A percentile compares a stretch with the other conserved stretches of the same genome.
Evolutionary conservation across 1,284 basidiomycete species (phyloP).

Genomic region (Ceratobasidium sp.): DNA sequence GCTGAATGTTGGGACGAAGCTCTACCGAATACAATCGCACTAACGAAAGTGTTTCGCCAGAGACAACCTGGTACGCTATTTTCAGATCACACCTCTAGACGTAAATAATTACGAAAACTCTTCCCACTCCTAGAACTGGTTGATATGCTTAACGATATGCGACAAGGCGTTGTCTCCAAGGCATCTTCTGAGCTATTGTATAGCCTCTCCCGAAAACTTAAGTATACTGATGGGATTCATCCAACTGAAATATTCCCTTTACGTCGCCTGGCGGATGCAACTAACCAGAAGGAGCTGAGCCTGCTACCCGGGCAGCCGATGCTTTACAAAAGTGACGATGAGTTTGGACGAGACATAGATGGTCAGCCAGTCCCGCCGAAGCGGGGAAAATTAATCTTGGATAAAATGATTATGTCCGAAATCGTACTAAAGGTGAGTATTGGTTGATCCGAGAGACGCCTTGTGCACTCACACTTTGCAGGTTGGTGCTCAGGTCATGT

Average conservation of each 20-base stretch:
- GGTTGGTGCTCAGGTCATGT: slow-evolving; percentile 48
- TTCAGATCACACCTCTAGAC: too few relatives aligned
- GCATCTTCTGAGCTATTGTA: slow-evolving; percentile 32
- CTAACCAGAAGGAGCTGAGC: slow-evolving; percentile 42
- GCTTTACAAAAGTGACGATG: slow-evolving; percentile 35
- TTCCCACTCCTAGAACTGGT: slow-evolving; percentile 62
- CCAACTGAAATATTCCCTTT: slow-evolving; percentile 47
- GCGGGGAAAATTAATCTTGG: slow-evolving; percentile 52
- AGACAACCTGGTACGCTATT: slow-evolving; percentile 52
- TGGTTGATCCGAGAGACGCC: neutral
- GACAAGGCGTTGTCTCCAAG: slow-evolving; percentile 36
- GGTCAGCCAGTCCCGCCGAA: slow-evolving; percentile 41
- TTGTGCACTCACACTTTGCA: neutral
- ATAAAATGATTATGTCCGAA: slow-evolving; percentile 51
- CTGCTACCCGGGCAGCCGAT: neutral
- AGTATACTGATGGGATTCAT: slow-evolving; percentile 43
- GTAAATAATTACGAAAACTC: too few relatives aligned
- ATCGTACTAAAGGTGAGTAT: slow-evolving; percentile 5
- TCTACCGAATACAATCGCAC: slow-evolving; percentile 69
- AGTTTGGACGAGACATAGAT: slow-evolving; percentile 54
- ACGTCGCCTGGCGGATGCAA: slow-evolving; percentile 35
- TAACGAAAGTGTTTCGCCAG: slow-evolving; percentile 76
- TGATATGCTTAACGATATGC: slow-evolving; percentile 48
- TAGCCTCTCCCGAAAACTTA: slow-evolving; percentile 37
- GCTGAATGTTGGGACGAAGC: slow-evolving; percentile 77